Conservation (phyloP, 352 stramenopile genomes). For the Phytophthora lateralis region DNA sequence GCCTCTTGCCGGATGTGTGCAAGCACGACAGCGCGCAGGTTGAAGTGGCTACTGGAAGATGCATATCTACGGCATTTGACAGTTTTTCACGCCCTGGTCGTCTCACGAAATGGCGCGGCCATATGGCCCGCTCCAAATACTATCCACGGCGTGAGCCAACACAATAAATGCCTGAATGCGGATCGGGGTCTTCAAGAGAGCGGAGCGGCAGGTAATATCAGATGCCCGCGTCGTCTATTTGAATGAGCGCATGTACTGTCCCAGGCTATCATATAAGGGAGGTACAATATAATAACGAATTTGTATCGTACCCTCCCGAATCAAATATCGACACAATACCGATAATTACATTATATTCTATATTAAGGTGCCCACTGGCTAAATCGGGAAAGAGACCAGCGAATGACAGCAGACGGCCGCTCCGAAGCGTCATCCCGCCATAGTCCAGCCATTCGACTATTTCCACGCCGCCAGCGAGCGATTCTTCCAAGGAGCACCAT, state of each 20-base stretch:
- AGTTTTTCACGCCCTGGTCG: conserved; percentile 10
- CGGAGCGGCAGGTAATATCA: conserved; percentile 3
- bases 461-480: conserved; percentile 6
- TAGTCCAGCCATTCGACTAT: conserved; percentile 28
- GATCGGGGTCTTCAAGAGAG: conserved; percentile 1
- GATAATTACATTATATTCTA: neutral
- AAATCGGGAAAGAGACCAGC: conserved; percentile 15
- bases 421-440: conserved; percentile 18
- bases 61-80: conserved; percentile 5
- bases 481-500: conserved; percentile 11
- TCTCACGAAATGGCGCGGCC: conserved; percentile 23
- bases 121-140: conserved; percentile 6
- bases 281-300: neutral
- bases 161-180: neutral
- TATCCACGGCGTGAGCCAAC: conserved; percentile 9
- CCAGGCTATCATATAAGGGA: neutral
- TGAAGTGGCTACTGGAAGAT: conserved; percentile 16
- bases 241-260: neutral
- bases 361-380: neutral
- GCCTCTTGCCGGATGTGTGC: conserved; percentile 10
- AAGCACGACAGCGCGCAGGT: conserved; percentile 12
- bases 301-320: neutral
- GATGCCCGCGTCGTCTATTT: conserved; percentile 10
- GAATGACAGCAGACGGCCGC: conserved; percentile 17
- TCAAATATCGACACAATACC: neutral